Conservation (phyloP, 1,284 basidiomycete species). For the Irpex sp. region DNA sequence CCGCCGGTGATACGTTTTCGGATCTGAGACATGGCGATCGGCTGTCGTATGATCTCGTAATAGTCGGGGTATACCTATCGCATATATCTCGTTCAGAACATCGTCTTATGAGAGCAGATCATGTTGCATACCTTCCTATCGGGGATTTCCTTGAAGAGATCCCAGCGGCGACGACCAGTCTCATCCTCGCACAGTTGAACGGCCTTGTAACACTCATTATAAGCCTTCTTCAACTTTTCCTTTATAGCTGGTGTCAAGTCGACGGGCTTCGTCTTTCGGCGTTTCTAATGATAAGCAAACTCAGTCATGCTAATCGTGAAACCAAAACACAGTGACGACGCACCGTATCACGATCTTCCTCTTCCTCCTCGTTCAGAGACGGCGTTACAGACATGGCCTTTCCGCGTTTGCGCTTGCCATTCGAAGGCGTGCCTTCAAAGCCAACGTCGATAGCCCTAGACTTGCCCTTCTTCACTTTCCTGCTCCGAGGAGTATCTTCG, state of each 20-base stretch:
- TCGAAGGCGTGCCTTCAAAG: slow-evolving; percentile 45
- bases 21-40: slow-evolving; percentile 87
- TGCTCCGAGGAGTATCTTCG: slow-evolving; percentile 46
- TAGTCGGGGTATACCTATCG: slow-evolving; percentile 89
- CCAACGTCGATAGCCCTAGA: slow-evolving; percentile 44
- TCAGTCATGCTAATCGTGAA: not conserved
- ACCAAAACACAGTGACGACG: slow-evolving; percentile 19
- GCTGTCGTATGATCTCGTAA: slow-evolving; percentile 59
- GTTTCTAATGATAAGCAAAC: slow-evolving; percentile 51
- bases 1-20: slow-evolving; percentile 77
- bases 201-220: slow-evolving; percentile 79
- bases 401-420: slow-evolving; percentile 65
- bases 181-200: slow-evolving; percentile 74
- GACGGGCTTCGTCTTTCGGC: slow-evolving; percentile 61
- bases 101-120: not conserved
- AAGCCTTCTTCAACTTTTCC: slow-evolving; percentile 83
- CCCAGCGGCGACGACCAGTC: slow-evolving; percentile 75
- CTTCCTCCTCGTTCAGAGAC: slow-evolving; percentile 68
- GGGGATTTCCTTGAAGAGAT: slow-evolving; percentile 80
- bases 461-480: slow-evolving; percentile 68
- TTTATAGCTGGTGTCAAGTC: slow-evolving; percentile 55
- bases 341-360: slow-evolving; percentile 63
- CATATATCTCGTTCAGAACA: not conserved
- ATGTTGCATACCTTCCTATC: slow-evolving; percentile 56
- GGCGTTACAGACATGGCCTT: slow-evolving; percentile 80